Conservation (phyloP, 768 basidiomycete genomes). For the Lentinus tigrinus region DNA sequence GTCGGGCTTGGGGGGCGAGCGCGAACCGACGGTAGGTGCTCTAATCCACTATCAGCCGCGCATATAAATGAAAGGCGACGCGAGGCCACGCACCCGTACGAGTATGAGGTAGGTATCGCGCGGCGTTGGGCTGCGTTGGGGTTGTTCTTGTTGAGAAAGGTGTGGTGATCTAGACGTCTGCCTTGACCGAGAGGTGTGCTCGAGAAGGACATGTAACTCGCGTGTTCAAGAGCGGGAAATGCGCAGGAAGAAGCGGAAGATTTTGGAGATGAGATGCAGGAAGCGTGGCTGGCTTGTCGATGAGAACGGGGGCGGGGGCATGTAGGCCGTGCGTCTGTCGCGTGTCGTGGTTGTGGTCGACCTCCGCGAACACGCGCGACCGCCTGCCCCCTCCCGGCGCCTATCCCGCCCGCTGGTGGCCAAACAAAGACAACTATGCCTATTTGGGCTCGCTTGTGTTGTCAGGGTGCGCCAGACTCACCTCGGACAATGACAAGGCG, state of each 20-base stretch:
- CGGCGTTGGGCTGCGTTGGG: constrained; percentile 35
- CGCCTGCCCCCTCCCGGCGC: not conserved
- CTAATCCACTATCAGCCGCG: constrained; percentile 35
- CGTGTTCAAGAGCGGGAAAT: constrained; percentile 2
- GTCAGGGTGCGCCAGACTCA: not conserved
- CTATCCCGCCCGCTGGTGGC: constrained; percentile 2
- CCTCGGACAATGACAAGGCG: not conserved
- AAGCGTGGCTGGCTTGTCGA: constrained; percentile 1
- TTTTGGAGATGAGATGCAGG: not conserved
- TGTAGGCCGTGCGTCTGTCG: constrained; percentile 18
- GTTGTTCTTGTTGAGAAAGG: constrained; percentile 66
- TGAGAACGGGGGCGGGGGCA: constrained; percentile 5
- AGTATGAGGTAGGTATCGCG: constrained; percentile 59
- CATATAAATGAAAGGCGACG: constrained; percentile 17
- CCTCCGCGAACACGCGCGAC: constrained; percentile 8
- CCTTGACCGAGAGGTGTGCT: constrained; percentile 81
- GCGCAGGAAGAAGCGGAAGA: constrained; percentile 3
- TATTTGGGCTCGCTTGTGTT: constrained; percentile 9
- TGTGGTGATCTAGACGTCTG: constrained; percentile 80
- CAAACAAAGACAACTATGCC: constrained; percentile 10
- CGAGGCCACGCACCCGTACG: constrained; percentile 58
- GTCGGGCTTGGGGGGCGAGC: constrained; percentile 58
- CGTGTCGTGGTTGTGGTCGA: constrained; percentile 19
- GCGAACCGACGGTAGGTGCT: constrained; percentile 52
- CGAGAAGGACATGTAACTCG: constrained; percentile 77